A percentile compares a stretch with the other conserved stretches of the same genome.
Evolutionary conservation across 805 yeast genomes (phyloP).

Genomic region (Kuraishia molischiana): DNA sequence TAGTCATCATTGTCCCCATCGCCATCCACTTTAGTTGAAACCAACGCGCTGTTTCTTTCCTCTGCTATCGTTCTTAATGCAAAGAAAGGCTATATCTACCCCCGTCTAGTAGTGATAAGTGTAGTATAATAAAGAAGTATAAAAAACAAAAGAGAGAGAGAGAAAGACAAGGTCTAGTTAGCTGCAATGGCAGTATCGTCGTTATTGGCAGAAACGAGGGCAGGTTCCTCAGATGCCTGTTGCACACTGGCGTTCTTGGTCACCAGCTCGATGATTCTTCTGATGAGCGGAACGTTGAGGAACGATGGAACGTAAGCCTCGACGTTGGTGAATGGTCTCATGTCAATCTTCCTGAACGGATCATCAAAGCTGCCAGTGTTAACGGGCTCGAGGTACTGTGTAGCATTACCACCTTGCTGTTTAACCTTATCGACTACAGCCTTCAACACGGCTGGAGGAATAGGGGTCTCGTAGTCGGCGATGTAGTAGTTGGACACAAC

Average conservation of each 20-base stretch:
- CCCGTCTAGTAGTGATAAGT: no score
- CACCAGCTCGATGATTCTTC: slow-evolving; percentile 81
- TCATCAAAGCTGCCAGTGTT: slow-evolving; percentile 72
- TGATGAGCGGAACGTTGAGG: slow-evolving; percentile 80
- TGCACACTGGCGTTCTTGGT: slow-evolving; percentile 74
- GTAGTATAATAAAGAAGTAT: no score
- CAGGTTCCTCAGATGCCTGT: slow-evolving; percentile 24
- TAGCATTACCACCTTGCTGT: slow-evolving; percentile 37
- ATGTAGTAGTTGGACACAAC: slow-evolving; percentile 79
- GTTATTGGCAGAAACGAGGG: no score
- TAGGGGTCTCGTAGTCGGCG: slow-evolving; percentile 93
- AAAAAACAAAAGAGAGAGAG: background rate
- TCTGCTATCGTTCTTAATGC: background rate
- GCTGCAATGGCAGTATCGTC: no score
- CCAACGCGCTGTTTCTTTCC: no score
- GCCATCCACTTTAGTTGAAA: slow-evolving; percentile 69
- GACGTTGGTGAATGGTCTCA: slow-evolving; percentile 70
- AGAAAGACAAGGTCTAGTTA: no score
- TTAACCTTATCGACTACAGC: slow-evolving; percentile 76
- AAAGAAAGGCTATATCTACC: no score
- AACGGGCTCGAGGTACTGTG: slow-evolving; percentile 62
- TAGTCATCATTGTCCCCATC: slow-evolving; percentile 86
- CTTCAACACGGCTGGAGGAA: slow-evolving; percentile 70
- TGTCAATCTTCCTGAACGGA: slow-evolving; percentile 67
- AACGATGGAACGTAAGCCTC: slow-evolving; percentile 94